Percentiles rank a stretch among this genome's conserved stretches.
phyloP scores from a whole-genome alignment of 805 yeast species.

The Zygosaccharomyces siamensis region DNA sequence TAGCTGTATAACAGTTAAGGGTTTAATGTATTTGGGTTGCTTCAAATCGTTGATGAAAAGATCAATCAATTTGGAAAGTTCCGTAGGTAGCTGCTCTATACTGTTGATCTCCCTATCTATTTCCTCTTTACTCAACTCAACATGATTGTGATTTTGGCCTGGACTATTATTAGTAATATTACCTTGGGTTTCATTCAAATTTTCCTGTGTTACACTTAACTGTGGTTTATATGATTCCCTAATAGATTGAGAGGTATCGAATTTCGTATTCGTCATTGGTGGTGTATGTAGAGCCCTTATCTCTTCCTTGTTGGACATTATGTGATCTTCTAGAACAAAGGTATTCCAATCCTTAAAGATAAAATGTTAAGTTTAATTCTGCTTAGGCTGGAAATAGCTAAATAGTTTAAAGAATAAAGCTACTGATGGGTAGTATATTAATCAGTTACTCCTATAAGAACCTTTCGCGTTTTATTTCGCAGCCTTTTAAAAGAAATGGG shows the following conservation, averaged over 20 bases:
- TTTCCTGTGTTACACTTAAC: constrained; percentile 9
- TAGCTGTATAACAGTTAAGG: constrained; percentile 28
- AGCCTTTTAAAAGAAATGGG: too few relatives aligned
- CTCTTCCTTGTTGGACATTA: constrained; percentile 10
- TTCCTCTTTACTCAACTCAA: constrained; percentile 23
- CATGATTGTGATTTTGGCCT: neutral
- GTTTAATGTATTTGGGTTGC: constrained; percentile 34
- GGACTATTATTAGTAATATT: constrained; percentile 4
- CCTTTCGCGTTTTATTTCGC: too few relatives aligned
- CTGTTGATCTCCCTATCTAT: constrained; percentile 19
- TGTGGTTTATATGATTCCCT: constrained; percentile 24
- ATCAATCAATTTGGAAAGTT: constrained; percentile 26
- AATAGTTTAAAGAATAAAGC: too few relatives aligned
- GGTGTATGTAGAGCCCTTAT: constrained; percentile 27
- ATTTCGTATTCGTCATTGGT: constrained; percentile 29
- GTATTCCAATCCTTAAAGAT: neutral
- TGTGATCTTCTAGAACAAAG: neutral
- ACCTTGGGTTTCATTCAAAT: constrained; percentile 7
- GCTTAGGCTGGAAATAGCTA: too few relatives aligned
- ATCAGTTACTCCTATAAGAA: too few relatives aligned
- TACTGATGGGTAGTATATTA: too few relatives aligned
- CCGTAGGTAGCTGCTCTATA: constrained; percentile 25
- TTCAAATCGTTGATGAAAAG: constrained; percentile 31
- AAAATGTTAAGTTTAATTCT: neutral
- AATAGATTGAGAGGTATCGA: constrained; percentile 26